Base-by-base conservation (phyloP, 2,329 filamentous ascomycete species). In the Ascocoryne sarcoides region DNA sequence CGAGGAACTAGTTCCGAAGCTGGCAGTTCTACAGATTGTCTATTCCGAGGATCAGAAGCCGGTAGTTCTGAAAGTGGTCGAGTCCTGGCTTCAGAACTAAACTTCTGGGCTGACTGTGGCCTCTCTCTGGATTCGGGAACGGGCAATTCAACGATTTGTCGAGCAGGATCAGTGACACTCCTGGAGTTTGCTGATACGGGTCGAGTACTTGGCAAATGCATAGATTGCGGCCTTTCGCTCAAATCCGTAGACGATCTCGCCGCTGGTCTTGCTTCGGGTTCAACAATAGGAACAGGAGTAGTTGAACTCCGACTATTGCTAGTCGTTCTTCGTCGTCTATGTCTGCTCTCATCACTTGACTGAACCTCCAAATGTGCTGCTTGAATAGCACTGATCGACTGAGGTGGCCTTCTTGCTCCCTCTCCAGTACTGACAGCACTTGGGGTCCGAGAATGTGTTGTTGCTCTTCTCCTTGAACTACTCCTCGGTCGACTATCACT, bases 221-320 rank as follows among this genome's bases (percentile, higher is more conserved):
- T 39, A 39, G 54, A 52, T 17, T 46, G 47, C 42, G 68, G 59
- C 31, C 67, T 65, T 4, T 67, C 46, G 2, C 63, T 61, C 7
- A 87, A 63, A 54, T 88, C 82, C 2, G 76, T 82, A 34, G 79
- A 74, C 14, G 83, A 85, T 16, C 74, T 71, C 16, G 73, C 67
- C 10, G 75, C 71, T 31, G 71, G 69, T 37, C 68, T 64, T 18
- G 64, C 55, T 10, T 71, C 42, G 8, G 43, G 65, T 19, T 65
- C 55, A 30, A 66, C 57, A 2, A 65, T 59, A 37, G 63, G 62
- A 14, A 64, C 51, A 2, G 73, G 69, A 2, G 70, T 60, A 4
- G 73, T 78, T 5, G 69, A 63, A 47, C 72, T 75, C 36, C 76
- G 70, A n/a, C 67, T 64, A 5, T 65, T 67, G 48, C 75, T 79